A percentile compares a stretch with the other conserved stretches of the same genome.
These are phyloP conservation scores for Claviceps monticola DNA, from an alignment of 2,329 filamentous ascomycete species.

Conservation along the genomic window DNA sequence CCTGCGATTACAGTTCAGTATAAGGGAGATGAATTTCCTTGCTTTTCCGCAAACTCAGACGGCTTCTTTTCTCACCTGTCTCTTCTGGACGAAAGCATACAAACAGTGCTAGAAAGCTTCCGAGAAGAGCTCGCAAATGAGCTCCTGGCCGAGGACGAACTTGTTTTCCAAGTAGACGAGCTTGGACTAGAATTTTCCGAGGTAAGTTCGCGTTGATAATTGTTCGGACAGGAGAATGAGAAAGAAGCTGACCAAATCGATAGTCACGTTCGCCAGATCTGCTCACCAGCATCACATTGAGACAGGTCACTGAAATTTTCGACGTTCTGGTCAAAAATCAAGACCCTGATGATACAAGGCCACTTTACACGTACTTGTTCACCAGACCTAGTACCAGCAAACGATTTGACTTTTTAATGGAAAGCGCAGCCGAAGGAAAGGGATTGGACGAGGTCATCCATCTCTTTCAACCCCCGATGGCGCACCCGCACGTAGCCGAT, in stretches of 20 bases:
- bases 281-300: conserved; percentile 23
- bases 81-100: conserved; percentile 29
- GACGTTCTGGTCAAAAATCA: conserved; percentile 30
- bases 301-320: conserved; percentile 28
- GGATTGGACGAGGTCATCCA: conserved; percentile 28
- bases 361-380: conserved; percentile 29
- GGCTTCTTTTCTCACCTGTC: conserved; percentile 31
- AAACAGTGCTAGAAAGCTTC: conserved; percentile 29
- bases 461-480: conserved; percentile 19
- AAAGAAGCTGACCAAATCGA: conserved; percentile 13
- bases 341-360: conserved; percentile 23
- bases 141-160: conserved; percentile 30
- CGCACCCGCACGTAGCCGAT: background rate
- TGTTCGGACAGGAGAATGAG: background rate
- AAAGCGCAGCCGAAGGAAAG: conserved; percentile 27
- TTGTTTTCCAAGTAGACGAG: conserved; percentile 37
- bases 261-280: conserved; percentile 23
- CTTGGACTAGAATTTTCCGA: conserved; percentile 39
- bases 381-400: conserved; percentile 25
- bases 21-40: conserved; percentile 28
- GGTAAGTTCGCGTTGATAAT: conserved; percentile 19
- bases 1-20: conserved; percentile 29
- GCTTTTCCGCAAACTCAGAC: conserved; percentile 22
- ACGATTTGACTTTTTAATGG: conserved; percentile 25
- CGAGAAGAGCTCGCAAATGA: conserved; percentile 33